phyloP scores from a whole-genome alignment of 352 stramenopile genomes.

The Phytophthora sojae region DNA sequence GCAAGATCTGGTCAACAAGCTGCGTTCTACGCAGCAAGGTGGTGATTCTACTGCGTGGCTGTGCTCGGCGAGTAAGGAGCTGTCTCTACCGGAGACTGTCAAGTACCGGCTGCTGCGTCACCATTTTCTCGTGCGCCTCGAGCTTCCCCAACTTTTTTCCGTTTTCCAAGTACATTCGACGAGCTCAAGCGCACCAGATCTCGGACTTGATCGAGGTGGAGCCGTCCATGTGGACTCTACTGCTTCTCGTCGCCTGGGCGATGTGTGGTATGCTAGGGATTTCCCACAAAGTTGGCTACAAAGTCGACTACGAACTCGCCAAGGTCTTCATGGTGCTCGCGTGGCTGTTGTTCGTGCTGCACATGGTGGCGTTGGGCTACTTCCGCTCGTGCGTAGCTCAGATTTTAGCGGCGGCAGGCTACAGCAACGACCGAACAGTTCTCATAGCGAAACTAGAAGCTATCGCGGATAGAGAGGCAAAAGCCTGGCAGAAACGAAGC shows the following conservation, averaged over 20 bases:
- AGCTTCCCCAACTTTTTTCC: constrained; percentile 59
- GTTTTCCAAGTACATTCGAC: constrained; percentile 79
- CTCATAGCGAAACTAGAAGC: neutral
- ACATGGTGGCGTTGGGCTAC: neutral
- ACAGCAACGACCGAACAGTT: neutral
- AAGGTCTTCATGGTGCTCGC: no score
- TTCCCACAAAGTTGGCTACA: no score
- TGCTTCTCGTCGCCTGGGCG: constrained; percentile 51
- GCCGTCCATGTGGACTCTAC: constrained; percentile 58
- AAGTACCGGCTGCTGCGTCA: constrained; percentile 45
- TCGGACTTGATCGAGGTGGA: constrained; percentile 78
- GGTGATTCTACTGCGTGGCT: no score
- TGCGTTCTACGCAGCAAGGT: neutral
- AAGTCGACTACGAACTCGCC: no score
- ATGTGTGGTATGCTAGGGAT: no score
- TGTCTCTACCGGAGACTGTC: constrained; percentile 18
- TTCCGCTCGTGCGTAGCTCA: neutral
- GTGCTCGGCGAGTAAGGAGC: no score
- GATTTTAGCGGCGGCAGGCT: neutral
- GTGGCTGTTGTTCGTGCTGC: neutral
- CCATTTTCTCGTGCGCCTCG: constrained; percentile 52
- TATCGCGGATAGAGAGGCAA: neutral
- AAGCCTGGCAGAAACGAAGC: neutral
- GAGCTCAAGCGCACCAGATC: constrained; percentile 78
- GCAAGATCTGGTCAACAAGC: constrained; percentile 22